Evolutionary conservation across 2,329 filamentous ascomycete genomes (phyloP), one percentile per base, ranked within the genome.

Genomic region (Triangularia setosa): DNA sequence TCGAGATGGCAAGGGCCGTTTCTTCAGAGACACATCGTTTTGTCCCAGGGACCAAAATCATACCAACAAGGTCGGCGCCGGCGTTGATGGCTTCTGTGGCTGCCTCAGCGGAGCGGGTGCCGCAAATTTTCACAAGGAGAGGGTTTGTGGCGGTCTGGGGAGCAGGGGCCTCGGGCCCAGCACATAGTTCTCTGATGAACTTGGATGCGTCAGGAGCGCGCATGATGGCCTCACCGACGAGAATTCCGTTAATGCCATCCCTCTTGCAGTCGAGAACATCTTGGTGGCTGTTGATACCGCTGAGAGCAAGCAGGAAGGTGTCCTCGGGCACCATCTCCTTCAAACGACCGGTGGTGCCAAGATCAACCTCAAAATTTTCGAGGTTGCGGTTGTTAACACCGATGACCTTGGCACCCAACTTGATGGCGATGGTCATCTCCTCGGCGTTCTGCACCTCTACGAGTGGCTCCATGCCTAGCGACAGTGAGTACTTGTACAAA

Each of bases 301-400:
- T 98, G 33, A 99, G 83, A 9, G 95, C 96, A 75, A 93, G 97
- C 27, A 99, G 89, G 65, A 97, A 89, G 3, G 93, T 96, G 62
- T 87, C 90, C 67, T 91, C 86, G 1, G 93, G 90, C 2, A 97
- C 93, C 79, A 94, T 89, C 72, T 88, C 89, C 78, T 96, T 91
- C 58, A 99, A 80, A 24, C 94, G 89, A 73, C 90, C 93, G 1
- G 94, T 97, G 0, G 94, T 99, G 66, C 91, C 88, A 68, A 99
- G 85, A 75, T 99, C 96, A 21, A 99, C 95, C 74, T 98, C 93
- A 72, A 99, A 99, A 72, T 90, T 98, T 70, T 94, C 94, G 12
- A 99, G 83, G 73, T 99, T 96, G 62, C 95, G 89, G 80, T 99
- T 99, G 79, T 99, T 99, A 71, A 99, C 95, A 25, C 95, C 95